These are phyloP conservation scores for Pseudofabraea citricarpa DNA, from an alignment of 2,329 filamentous ascomycete species.

Conservation along the genomic window DNA sequence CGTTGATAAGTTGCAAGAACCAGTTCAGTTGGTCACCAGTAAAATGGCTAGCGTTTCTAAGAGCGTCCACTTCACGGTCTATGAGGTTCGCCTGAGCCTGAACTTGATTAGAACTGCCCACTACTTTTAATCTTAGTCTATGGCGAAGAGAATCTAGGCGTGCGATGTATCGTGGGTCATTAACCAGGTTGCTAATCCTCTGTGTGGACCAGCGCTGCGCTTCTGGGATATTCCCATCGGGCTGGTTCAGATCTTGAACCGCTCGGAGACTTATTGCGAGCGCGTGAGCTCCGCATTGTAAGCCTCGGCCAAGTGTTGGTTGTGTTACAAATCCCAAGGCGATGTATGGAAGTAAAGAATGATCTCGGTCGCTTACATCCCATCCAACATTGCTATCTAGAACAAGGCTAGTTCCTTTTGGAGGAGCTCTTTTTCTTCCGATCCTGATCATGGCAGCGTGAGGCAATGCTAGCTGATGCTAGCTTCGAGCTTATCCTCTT, in stretches of 20 bases:
- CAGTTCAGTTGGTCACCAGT: too few species aligned
- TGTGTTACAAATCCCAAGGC: neutral
- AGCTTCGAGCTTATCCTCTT: too few species aligned
- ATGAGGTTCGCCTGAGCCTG: neutral
- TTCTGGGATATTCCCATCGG: neutral
- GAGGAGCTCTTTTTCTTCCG: too few species aligned
- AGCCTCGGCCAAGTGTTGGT: neutral
- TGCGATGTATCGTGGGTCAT: neutral
- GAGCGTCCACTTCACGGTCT: neutral
- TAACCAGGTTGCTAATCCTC: neutral
- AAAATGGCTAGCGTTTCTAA: too few species aligned
- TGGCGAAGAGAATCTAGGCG: too few species aligned
- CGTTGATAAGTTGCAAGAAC: neutral
- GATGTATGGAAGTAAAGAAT: neutral
- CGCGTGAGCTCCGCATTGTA: neutral
- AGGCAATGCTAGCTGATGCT: too few species aligned
- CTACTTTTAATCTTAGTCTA: neutral
- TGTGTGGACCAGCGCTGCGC: neutral
- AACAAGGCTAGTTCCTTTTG: too few species aligned
- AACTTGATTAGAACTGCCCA: neutral
- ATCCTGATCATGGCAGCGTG: too few species aligned
- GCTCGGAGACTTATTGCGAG: neutral
- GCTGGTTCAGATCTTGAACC: neutral
- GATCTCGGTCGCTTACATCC: neutral
- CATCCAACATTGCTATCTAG: too few species aligned